Percentiles rank a stretch among this genome's conserved stretches.
phyloP scores from a whole-genome alignment of 1,139 yeast genomes.

The Tardiomyces blankii region DNA sequence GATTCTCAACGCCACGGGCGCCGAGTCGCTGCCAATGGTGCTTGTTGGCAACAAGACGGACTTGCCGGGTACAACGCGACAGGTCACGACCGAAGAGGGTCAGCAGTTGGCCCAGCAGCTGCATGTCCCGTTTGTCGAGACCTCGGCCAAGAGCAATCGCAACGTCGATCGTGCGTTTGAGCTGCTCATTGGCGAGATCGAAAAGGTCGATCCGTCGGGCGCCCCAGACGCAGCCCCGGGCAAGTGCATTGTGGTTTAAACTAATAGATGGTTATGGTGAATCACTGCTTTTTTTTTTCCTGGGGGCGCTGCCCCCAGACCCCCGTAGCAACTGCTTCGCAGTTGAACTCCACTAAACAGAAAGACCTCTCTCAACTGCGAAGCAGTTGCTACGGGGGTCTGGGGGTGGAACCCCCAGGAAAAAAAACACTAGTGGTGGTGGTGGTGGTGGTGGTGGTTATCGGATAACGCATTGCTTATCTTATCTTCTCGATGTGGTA shows the following conservation, averaged over 20 bases:
- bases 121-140: slow-evolving; percentile 61
- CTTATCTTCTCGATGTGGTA: too few relatives aligned
- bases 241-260: slow-evolving; percentile 11
- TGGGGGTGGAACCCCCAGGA: too few relatives aligned
- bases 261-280: too few relatives aligned
- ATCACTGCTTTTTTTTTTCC: too few relatives aligned
- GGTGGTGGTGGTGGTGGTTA: too few relatives aligned
- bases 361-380: too few relatives aligned
- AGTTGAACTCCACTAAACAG: too few relatives aligned
- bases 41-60: slow-evolving; percentile 82
- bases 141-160: slow-evolving; percentile 66
- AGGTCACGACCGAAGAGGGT: slow-evolving; percentile 58
- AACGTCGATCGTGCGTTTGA: slow-evolving; percentile 61
- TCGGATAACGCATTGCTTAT: too few relatives aligned
- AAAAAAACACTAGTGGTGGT: too few relatives aligned
- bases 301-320: too few relatives aligned
- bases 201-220: slow-evolving; percentile 22
- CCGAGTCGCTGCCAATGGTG: slow-evolving; percentile 65
- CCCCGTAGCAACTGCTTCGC: too few relatives aligned
- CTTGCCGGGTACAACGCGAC: slow-evolving; percentile 34
- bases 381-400: too few relatives aligned
- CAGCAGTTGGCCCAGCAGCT: slow-evolving; percentile 49
- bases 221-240: not conserved
- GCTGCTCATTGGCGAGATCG: slow-evolving; percentile 59
- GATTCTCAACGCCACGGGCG: slow-evolving; percentile 65